phyloP scores from a whole-genome alignment of 441 rosid genomes.

The Iberis amara region DNA sequence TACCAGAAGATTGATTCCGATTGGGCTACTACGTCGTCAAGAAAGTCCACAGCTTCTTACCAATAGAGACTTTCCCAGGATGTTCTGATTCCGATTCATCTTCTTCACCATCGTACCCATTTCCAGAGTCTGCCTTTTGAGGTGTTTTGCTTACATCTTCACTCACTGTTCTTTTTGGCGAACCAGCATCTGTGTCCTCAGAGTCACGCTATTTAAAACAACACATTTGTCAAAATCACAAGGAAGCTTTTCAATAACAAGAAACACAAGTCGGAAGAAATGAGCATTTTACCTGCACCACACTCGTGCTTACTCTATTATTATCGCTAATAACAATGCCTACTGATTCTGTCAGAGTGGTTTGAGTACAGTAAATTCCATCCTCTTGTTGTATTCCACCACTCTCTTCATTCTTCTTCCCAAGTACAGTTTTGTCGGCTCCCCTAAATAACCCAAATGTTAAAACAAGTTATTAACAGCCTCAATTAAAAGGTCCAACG shows the following conservation, averaged over 20 bases:
- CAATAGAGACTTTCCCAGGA: constrained; percentile 75
- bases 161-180: constrained; percentile 37
- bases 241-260: neutral
- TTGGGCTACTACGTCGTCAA: constrained; percentile 37
- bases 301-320: constrained; percentile 43
- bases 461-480: constrained; percentile 15
- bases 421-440: constrained; percentile 14
- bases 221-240: constrained; percentile 8
- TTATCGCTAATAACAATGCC: constrained; percentile 49
- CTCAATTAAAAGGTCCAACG: too few relatives aligned
- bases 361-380: constrained; percentile 33
- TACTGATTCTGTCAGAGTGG: constrained; percentile 35
- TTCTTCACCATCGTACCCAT: constrained; percentile 37
- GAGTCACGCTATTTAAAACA: constrained; percentile 18
- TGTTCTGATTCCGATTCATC: constrained; percentile 58
- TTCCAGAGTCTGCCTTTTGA: constrained; percentile 30
- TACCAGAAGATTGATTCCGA: too few relatives aligned
- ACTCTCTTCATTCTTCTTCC: constrained; percentile 37
- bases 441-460: constrained; percentile 23
- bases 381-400: constrained; percentile 34
- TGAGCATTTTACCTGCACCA: constrained; percentile 44
- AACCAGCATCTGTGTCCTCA: constrained; percentile 39
- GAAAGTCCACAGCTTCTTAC: constrained; percentile 90
- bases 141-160: constrained; percentile 79
- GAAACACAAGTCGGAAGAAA: constrained; percentile 1